Conservation (phyloP, 2,329 filamentous ascomycete genomes). For the Zymoseptoria ardabiliae region DNA sequence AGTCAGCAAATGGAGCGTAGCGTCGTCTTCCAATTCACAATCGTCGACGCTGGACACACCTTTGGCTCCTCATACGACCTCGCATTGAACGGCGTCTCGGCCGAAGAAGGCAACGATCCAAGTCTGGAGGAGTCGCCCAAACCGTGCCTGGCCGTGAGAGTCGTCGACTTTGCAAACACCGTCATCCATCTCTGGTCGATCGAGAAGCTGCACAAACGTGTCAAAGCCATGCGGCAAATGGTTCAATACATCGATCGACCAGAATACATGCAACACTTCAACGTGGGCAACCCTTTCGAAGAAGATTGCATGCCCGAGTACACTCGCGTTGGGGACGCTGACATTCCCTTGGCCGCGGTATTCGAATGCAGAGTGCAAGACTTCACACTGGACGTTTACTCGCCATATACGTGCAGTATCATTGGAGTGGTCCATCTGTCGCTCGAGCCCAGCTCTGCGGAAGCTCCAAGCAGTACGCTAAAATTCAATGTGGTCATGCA, state of each 20-base stretch:
- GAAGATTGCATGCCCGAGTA: conserved; percentile 88
- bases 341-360: conserved; percentile 85
- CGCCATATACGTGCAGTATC: conserved; percentile 83
- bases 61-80: conserved; percentile 94
- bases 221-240: conserved; percentile 91
- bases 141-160: conserved; percentile 82
- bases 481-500: conserved; percentile 99
- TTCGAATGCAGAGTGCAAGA: conserved; percentile 94
- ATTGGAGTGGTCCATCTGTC: conserved; percentile 87
- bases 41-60: conserved; percentile 80
- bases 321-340: conserved; percentile 84
- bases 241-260: conserved; percentile 94
- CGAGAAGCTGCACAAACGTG: conserved; percentile 79
- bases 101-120: conserved; percentile 69
- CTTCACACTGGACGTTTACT: conserved; percentile 82
- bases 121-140: conserved; percentile 70
- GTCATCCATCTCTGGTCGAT: conserved; percentile 92
- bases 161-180: conserved; percentile 80
- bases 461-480: conserved; percentile 82
- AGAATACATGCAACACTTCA: conserved; percentile 88
- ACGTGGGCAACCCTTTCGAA: conserved; percentile 84
- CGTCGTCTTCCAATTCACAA: conserved; percentile 89
- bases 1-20: conserved; percentile 91
- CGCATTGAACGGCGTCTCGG: conserved; percentile 81
- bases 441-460: conserved; percentile 84